A percentile compares a stretch with the other conserved stretches of the same genome.
phyloP scores from a whole-genome alignment of 73 alveolate species.

The Paramecium biaurelia region DNA sequence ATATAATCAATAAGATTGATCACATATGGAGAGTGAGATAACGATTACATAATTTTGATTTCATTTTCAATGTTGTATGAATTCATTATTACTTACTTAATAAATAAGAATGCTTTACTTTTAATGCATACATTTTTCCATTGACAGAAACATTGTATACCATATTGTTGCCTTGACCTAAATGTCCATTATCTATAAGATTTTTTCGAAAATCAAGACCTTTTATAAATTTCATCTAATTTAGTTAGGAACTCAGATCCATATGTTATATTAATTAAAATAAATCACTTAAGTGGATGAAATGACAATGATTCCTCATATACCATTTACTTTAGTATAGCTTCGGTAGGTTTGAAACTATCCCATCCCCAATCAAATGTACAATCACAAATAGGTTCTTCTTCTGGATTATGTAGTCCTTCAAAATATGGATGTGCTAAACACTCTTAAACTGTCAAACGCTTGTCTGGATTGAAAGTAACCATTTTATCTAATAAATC shows the following conservation, averaged over 20 bases:
- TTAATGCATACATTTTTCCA: background rate
- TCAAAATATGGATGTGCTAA: constrained; percentile 59
- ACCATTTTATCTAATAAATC: constrained; percentile 57
- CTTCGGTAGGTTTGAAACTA: constrained; percentile 50
- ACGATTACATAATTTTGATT: background rate
- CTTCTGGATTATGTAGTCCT: constrained; percentile 59
- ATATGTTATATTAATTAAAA: background rate
- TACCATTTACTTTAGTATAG: constrained; percentile 36
- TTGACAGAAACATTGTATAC: background rate
- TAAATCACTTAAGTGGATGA: constrained; percentile 52
- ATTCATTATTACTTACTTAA: background rate
- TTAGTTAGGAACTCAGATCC: constrained; percentile 8
- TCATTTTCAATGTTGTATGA: background rate
- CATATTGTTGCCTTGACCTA: background rate
- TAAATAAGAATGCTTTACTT: background rate
- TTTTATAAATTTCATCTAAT: constrained; percentile 9
- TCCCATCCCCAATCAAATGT: constrained; percentile 60
- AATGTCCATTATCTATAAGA: background rate
- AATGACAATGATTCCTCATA: constrained; percentile 58
- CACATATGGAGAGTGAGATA: background rate
- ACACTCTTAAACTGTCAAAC: constrained; percentile 56
- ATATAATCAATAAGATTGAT: background rate
- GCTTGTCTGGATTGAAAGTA: constrained; percentile 47
- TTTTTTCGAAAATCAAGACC: constrained; percentile 32
- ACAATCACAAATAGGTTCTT: constrained; percentile 41